Percentiles rank a stretch among this genome's conserved stretches.
These are phyloP conservation scores for Camelina laxa DNA, from an alignment of 345 rosid genomes.

Conservation along the genomic window DNA sequence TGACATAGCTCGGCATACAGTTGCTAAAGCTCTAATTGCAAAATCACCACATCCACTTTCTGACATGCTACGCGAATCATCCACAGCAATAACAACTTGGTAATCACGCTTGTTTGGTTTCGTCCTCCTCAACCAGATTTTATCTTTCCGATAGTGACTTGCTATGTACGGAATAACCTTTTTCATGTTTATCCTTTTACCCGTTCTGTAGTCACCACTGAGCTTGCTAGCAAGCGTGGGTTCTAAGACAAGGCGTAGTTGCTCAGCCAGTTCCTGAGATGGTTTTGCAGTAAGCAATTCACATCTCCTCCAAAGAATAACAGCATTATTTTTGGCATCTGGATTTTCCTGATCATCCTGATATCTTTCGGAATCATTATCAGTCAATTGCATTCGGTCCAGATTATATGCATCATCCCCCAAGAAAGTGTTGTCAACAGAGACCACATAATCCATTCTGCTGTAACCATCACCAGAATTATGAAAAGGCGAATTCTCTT, in stretches of 20 bases:
- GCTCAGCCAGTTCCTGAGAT: conserved; percentile 96
- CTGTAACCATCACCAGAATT: conserved; percentile 46
- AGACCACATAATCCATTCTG: conserved; percentile 56
- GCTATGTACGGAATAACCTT: conserved; percentile 97
- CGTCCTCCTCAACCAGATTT: conserved; percentile 95
- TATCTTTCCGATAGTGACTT: conserved; percentile 91
- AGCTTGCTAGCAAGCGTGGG: conserved; percentile 94
- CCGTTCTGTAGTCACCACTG: conserved; percentile 94
- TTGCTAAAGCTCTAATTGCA: conserved; percentile 91
- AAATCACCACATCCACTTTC: conserved; percentile 84
- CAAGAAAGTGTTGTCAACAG: conserved; percentile 53
- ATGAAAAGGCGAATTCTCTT: conserved; percentile 44
- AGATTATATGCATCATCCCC: conserved; percentile 51
- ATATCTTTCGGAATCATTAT: conserved; percentile 47
- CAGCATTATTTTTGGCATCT: conserved; percentile 53
- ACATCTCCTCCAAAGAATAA: conserved; percentile 78
- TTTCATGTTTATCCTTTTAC: conserved; percentile 97
- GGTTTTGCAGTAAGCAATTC: conserved; percentile 73
- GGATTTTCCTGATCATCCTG: conserved; percentile 55
- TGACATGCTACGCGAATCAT: conserved; percentile 94
- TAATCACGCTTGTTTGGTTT: conserved; percentile 96
- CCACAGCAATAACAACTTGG: conserved; percentile 91
- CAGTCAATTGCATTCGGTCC: conserved; percentile 55
- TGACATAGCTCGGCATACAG: conserved; percentile 91
- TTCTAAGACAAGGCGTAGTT: conserved; percentile 89